Evolutionary conservation across 1,284 basidiomycete species (phyloP), one percentile per base, ranked within the genome.

Genomic region (Grifola frondosa): DNA sequence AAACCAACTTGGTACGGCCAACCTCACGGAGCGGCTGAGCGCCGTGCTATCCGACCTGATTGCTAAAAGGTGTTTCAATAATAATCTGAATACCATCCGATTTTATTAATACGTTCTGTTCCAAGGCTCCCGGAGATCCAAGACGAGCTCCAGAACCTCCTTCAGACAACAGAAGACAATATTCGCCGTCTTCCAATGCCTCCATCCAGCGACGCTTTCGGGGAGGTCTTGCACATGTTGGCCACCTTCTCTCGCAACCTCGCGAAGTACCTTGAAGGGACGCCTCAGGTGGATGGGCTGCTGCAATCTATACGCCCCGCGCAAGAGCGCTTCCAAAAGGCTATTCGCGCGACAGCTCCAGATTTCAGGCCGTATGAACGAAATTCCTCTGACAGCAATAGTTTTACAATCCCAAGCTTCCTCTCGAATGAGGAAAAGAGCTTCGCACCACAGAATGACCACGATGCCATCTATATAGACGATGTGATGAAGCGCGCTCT

Each of bases 101-200:
- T 22, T 40, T 6, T 45, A 13, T 19, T 9, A 33, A 12, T 15
- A 22, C n/a, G 12, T 10, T 23, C 16, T 3, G 8, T 3, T 24
- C 8, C 5, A 39, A 89, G 87, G 33, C 70, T 89, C 1, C 86
- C 85, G 0, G 67, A 75, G 42, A 78, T 86, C 8, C 76, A 78
- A 37, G 63, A 69, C 0, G 74, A 77, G 42, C 53, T 84, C 3
- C 64, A 71, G 23, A 68, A 63, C 0, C 61, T 75, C 0, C 67
- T 84, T 6, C 48, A 63, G 1, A 57, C 59, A 8, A 74, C 78
- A 0, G 64, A 67, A 13, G 52, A 47, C 0, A 50, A 55, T 4
- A 61, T 81, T 4, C 42, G 35, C 7, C 44, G 43, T 3, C 63
- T 88, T 3, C 84, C 83, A 0, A 69, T 60, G 13, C 69, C 74